Base-by-base conservation (phyloP, 2,329 filamentous ascomycete genomes). In the Juglanconis oblonga region DNA sequence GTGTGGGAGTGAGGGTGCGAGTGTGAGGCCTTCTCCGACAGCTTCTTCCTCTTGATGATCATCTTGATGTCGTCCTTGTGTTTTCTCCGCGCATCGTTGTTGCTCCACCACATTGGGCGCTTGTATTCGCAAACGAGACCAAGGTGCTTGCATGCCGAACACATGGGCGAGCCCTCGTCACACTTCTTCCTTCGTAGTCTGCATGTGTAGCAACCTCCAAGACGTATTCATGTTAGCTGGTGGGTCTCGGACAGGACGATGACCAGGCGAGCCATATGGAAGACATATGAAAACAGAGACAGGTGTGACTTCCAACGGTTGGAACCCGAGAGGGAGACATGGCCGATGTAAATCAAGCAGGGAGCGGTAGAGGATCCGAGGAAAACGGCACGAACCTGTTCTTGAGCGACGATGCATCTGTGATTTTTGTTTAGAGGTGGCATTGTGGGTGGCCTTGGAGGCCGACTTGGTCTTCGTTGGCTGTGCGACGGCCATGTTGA, bases 61-160 rank as follows among this genome's bases (percentile, higher is more conserved):
- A 90, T 89, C 83, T 99, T 99, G 82, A 99, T 96, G 67, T 88
- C 80, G 72, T 98, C 95, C 79, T 98, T 99, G 74, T 97, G 92
- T 59, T 87, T 79, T 68, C 89, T 86, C 67, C 95, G 84, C 71
- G 90, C 87, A 65, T 97, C 92, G 71, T 90, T 90, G 81, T 95
- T 97, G 77, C 89, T 90, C 95, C 95, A 99, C 95, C 95, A 99
- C 77, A 91, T 86, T 42, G 95, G 95, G 71, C 93, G 83, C 82
- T 96, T 97, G 80, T 98, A 99, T 80, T 98, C 92, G 79, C 95
- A 99, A 70, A 84, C 82, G 59, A 99, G 83, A 57, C 90, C 90
- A 59, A 99, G 87, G 71, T 87, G 82, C 68, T 85, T 87, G 81
- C 86, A 88, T 63, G 86, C 86, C 14, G 83, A 82, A 79, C 86